Percentiles rank a stretch among this genome's conserved stretches.
phyloP scores from a whole-genome alignment of 768 basidiomycete genomes.

The Pleurotus tuber-regium region DNA sequence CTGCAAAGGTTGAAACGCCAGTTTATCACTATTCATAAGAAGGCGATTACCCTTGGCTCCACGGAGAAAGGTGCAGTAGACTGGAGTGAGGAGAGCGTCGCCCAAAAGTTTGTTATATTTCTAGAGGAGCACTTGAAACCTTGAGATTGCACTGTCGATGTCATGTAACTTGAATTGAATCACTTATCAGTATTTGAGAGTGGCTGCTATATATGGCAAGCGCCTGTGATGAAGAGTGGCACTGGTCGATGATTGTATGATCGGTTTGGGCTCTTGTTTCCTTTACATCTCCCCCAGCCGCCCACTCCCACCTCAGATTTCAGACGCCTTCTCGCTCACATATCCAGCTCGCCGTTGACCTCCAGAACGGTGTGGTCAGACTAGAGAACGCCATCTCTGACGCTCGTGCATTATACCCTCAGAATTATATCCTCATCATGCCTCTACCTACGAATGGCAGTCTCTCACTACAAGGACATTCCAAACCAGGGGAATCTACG shows the following conservation, averaged over 20 bases:
- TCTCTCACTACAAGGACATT: slow-evolving; percentile 58
- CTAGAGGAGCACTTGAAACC: slow-evolving; percentile 65
- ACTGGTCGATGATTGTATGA: slow-evolving; percentile 8
- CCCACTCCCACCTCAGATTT: background rate
- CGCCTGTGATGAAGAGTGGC: slow-evolving; percentile 1
- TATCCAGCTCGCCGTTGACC: background rate
- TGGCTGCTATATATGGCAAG: background rate
- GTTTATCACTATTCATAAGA: slow-evolving; percentile 87
- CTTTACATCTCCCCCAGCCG: background rate
- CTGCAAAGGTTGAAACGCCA: slow-evolving; percentile 89
- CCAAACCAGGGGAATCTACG: slow-evolving; percentile 51
- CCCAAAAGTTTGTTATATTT: slow-evolving; percentile 67
- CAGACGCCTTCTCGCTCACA: background rate
- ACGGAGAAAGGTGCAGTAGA: slow-evolving; percentile 75
- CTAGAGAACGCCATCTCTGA: background rate
- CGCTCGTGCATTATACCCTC: background rate
- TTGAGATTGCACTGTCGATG: slow-evolving; percentile 21
- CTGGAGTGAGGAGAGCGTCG: slow-evolving; percentile 72
- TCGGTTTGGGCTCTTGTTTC: slow-evolving; percentile 10
- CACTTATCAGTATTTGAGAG: background rate
- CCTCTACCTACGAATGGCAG: slow-evolving; percentile 57
- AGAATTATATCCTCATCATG: slow-evolving; percentile 37
- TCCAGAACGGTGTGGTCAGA: background rate
- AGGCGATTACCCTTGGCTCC: slow-evolving; percentile 80
- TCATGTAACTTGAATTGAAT: background rate